These are phyloP conservation scores for Erythrobasidium yunnanense DNA, from an alignment of 768 basidiomycete species.

Conservation along the genomic window DNA sequence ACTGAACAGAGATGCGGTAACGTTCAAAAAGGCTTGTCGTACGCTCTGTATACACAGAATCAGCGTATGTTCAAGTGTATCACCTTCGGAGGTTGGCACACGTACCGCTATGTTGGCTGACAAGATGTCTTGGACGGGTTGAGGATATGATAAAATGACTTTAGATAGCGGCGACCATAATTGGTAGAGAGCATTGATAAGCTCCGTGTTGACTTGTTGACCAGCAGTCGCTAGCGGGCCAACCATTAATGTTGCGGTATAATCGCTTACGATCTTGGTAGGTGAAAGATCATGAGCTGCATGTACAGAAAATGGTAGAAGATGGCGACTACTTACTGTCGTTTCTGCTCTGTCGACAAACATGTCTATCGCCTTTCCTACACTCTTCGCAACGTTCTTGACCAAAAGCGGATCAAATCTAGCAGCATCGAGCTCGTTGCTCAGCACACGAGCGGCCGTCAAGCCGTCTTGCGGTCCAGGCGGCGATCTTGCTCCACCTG, in stretches of 20 bases:
- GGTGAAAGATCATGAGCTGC: not conserved
- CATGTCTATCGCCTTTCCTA: conserved; percentile 57
- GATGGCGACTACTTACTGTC: conserved; percentile 49
- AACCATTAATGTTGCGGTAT: conserved; percentile 60
- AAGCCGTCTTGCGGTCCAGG: conserved; percentile 68
- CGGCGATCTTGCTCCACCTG: conserved; percentile 48
- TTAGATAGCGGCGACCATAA: conserved; percentile 59
- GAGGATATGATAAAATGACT: conserved; percentile 58
- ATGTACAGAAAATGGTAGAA: not conserved
- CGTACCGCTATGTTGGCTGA: conserved; percentile 31
- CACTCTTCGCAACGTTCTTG: conserved; percentile 64
- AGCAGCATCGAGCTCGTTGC: conserved; percentile 86
- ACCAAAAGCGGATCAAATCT: conserved; percentile 84
- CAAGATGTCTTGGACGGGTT: conserved; percentile 25
- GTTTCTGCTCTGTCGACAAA: conserved; percentile 56
- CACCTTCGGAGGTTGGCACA: too few species aligned
- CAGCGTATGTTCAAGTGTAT: not conserved
- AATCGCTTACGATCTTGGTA: conserved; percentile 59
- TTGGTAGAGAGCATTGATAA: conserved; percentile 70
- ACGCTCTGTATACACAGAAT: conserved; percentile 12
- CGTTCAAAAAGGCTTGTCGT: conserved; percentile 35
- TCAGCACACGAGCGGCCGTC: conserved; percentile 61
- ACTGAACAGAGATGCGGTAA: conserved; percentile 41
- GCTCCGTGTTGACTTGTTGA: conserved; percentile 62
- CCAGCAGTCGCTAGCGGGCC: conserved; percentile 70